Evolutionary conservation across 2,329 filamentous ascomycete species (phyloP), one percentile per base, ranked within the genome.

Genomic region (Trichothecium sympodiale): DNA sequence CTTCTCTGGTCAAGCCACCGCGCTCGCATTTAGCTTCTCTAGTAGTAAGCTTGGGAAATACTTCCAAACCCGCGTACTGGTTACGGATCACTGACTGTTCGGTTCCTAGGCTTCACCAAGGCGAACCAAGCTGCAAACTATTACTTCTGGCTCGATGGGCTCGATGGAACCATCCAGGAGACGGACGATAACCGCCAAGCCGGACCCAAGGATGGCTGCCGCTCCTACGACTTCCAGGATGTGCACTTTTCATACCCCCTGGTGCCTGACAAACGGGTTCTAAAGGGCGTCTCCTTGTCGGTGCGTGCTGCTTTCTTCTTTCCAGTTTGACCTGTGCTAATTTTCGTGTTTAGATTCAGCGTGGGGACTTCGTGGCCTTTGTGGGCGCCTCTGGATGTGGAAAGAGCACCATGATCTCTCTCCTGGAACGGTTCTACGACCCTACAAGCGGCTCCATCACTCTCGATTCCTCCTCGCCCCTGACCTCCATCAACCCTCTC

Each of bases 361-460:
- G 59, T 5, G 67, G 68, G 13, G 59, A 70, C 27, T 74, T 67
- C 33, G 57, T 68, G 3, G 72, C 70, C 0, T 57, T 76, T 15
- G 71, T 77, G 0, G 72, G 72, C 3, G 56, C 67, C 12, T 69
- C 66, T 1, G 71, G 73, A 5, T 73, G 69, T 37, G 73, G 73
- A 2, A 80, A 80, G 48, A 74, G 68, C 2, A 80, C 76, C 1
- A 70, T 74, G 37, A 63, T 81, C 36, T 64, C 67, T 10, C 56
- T 70, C 42, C 51, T 70, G 1, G 60, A 67, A 41, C 57, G 64
- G 3, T 64, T 65, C 46, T 67, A 65, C 44, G 57, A 62, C 34
- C 56, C 60, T 0, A 53, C 53, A 2, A 52, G 50, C 4, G 74
- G 74, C 2, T 47, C 44, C 2, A 67, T 78, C 27, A 48, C 45